Evolutionary conservation across 2,329 filamentous ascomycete genomes (phyloP).

Genomic region (Cladophialophora bantiana): DNA sequence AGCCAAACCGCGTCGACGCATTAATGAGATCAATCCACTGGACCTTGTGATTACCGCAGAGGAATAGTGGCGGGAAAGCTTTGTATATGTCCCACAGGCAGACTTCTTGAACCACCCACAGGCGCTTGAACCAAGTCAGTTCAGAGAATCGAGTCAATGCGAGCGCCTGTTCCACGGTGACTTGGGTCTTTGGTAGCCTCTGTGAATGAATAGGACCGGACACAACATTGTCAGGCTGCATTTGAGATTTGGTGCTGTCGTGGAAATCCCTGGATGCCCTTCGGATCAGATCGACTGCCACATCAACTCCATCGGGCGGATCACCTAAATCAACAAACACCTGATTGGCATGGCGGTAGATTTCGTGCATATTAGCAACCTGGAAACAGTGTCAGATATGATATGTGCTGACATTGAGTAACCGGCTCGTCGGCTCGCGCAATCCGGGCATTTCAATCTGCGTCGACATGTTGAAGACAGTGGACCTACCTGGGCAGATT

Average conservation of each 20-base stretch:
- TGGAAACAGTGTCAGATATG: neutral
- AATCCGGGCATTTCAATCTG: no score
- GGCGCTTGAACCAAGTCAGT: neutral
- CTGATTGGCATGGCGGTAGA: conserved; percentile 2
- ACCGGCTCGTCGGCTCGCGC: no score
- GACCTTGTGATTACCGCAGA: neutral
- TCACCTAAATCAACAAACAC: conserved; percentile 1
- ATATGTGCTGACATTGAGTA: neutral
- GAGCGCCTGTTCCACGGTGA: neutral
- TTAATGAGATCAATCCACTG: neutral
- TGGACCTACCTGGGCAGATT: conserved; percentile 6
- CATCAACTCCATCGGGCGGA: neutral
- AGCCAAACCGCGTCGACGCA: neutral
- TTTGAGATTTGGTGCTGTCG: neutral
- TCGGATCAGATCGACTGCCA: neutral
- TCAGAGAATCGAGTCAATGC: conserved; percentile 1
- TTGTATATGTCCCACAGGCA: neutral
- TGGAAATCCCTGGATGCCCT: neutral
- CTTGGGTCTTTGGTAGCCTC: neutral
- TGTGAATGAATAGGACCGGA: neutral
- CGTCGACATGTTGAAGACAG: no score
- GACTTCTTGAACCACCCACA: conserved; percentile 6
- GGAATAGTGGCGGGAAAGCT: neutral
- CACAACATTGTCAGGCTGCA: neutral
- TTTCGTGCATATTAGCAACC: conserved; percentile 5